Evolutionary conservation across 2,329 filamentous ascomycete genomes (phyloP).

Genomic region (Pseudocercospora ulei): DNA sequence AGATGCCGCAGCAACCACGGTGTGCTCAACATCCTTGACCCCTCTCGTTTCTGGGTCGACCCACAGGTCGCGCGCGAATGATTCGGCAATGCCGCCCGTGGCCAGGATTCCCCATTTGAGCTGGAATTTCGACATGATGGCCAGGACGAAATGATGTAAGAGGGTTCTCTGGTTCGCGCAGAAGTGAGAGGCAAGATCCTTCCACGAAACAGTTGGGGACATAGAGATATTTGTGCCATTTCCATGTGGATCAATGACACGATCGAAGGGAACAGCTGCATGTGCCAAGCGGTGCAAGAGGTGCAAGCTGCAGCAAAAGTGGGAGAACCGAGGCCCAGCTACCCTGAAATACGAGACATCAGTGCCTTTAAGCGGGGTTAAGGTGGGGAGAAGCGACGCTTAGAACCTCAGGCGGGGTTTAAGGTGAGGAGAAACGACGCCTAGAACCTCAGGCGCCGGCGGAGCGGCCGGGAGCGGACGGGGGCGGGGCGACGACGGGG

Average conservation of each 20-base stretch:
- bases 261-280: not conserved
- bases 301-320: no score
- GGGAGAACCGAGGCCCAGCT: no score
- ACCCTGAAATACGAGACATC: no score
- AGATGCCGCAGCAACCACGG: constrained; percentile 68
- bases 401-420: no score
- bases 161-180: not conserved
- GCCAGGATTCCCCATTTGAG: constrained; percentile 41
- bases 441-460: no score
- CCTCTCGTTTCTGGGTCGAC: constrained; percentile 60
- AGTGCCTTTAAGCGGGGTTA: no score
- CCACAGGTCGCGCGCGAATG: constrained; percentile 66
- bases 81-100: constrained; percentile 43
- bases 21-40: constrained; percentile 64
- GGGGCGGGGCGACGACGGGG: no score
- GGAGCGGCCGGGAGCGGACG: no score
- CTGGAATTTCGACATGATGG: constrained; percentile 32
- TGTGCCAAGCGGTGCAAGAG: constrained; percentile 2
- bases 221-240: not conserved
- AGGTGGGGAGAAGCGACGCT: no score
- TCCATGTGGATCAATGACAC: constrained; percentile 4
- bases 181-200: no score
- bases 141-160: not conserved
- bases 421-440: no score
- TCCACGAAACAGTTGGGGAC: not conserved